phyloP scores from a whole-genome alignment of 192 early-diverging fungal genomes.

The Coemansia sp. region DNA sequence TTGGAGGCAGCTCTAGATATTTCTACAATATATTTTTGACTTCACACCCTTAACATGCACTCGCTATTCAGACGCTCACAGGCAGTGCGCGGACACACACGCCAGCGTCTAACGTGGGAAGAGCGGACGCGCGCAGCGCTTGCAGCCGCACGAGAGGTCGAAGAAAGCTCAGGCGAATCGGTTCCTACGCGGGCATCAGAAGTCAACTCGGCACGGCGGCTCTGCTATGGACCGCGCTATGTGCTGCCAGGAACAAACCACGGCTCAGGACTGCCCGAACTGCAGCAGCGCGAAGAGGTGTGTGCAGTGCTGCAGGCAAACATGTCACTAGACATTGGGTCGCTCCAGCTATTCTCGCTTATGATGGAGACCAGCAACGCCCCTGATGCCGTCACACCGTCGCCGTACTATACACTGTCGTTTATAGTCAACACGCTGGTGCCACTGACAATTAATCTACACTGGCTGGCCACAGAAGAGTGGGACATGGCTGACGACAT shows the following conservation, averaged over 20 bases:
- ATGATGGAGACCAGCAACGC: slow-evolving; percentile 21
- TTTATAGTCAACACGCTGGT: slow-evolving; percentile 44
- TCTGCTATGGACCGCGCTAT: slow-evolving; percentile 50
- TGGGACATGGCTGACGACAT: slow-evolving; percentile 26
- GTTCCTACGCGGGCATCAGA: slow-evolving; percentile 50
- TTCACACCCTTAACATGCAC: slow-evolving; percentile 19
- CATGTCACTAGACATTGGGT: slow-evolving; percentile 28
- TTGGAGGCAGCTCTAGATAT: background rate
- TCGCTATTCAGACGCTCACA: slow-evolving; percentile 41
- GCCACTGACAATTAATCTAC: slow-evolving; percentile 30
- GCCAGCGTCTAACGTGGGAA: slow-evolving; percentile 46
- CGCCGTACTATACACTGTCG: slow-evolving; percentile 36
- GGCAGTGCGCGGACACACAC: slow-evolving; percentile 26
- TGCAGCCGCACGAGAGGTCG: slow-evolving; percentile 49
- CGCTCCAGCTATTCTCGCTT: slow-evolving; percentile 39
- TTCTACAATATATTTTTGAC: background rate
- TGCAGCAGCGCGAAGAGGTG: slow-evolving; percentile 37
- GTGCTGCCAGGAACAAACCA: slow-evolving; percentile 29
- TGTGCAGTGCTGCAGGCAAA: slow-evolving; percentile 39
- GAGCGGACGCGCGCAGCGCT: slow-evolving; percentile 43
- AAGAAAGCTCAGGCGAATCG: slow-evolving; percentile 46
- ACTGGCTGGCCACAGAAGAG: slow-evolving; percentile 49
- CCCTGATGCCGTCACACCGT: slow-evolving; percentile 24
- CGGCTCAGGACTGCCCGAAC: slow-evolving; percentile 11
- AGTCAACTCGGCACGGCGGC: slow-evolving; percentile 38